Evolutionary conservation across 345 rosid genomes (phyloP).

Genomic region (Pelargonium nanum): DNA sequence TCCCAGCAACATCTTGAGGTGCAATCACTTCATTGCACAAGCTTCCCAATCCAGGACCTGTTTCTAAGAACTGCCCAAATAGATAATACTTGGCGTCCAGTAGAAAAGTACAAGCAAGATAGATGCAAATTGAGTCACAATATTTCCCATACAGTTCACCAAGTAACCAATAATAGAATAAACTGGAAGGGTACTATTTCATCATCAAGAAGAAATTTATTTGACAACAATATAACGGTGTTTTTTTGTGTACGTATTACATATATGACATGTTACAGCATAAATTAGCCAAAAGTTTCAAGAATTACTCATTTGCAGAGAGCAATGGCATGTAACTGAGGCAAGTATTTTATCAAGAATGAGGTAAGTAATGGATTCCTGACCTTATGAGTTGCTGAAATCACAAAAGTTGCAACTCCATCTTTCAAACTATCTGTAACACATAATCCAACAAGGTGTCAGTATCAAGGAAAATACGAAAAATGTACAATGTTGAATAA

Average conservation of each 20-base stretch:
- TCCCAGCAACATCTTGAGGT: constrained; percentile 98
- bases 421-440: neutral
- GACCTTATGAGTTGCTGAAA: too few species aligned
- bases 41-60: constrained; percentile 79
- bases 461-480: neutral
- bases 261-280: neutral
- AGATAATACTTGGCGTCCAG: neutral
- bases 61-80: constrained; percentile 73
- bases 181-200: neutral
- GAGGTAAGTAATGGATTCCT: neutral
- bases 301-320: neutral
- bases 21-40: constrained; percentile 88
- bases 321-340: neutral
- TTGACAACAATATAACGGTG: neutral
- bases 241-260: too few species aligned
- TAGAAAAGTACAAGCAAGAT: neutral
- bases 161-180: neutral
- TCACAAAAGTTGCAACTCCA: neutral
- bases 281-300: neutral
- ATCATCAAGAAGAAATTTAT: neutral
- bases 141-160: neutral
- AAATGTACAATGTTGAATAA: too few species aligned
- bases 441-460: neutral
- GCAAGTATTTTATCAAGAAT: too few species aligned
- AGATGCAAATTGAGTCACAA: too few species aligned